Base-by-base conservation (phyloP, 2,329 filamentous ascomycete genomes). In the Ceratocystiopsis brevicomis region DNA sequence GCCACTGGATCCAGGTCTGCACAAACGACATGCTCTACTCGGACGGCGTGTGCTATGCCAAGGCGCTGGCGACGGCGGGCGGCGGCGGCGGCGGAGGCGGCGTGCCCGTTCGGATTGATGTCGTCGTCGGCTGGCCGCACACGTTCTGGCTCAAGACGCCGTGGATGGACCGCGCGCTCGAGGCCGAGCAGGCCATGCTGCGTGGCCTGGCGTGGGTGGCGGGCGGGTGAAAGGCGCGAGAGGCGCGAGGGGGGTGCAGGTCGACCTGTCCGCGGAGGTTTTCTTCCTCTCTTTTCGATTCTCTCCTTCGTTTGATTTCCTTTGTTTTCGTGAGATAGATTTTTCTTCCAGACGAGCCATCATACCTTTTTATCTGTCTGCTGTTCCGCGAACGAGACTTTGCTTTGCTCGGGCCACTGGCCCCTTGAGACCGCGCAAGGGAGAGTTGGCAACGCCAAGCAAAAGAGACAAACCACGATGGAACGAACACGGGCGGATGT, bases 111-210 rank as follows among this genome's bases (percentile, higher is more conserved):
- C 57, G 52, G 44, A 51, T 66, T 8, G 59, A 64, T 48, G 57
- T 68, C 2, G 57, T 67, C 25, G 47, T 51, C 43, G 66, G 66
- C 10, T 69, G 61, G 59, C 66, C 67, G 16, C 67, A 71, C 55
- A 71, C 67, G 9, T 70, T 68, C 50, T 70, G 68, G 67, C 51
- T 70, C 45, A 60, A 63, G 53, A 60, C 60, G 17, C 65, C 63
- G 33, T 53, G 60, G 44, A 50, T 68, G 50, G 51, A 59, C 13
- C 54, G 57, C 49, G 61, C 65, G 6, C 49, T 61, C 15, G 51
- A 56, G 48, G 64, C 61, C 10, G 66, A 70, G 40, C 51, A 48
- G 48, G 57, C 56, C 38, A 63, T 67, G 58, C 30, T 67, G 16
- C 48, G 57, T 13, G 65, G 63, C 0, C 44, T 67, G 42, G 53